A percentile compares a stretch with the other conserved stretches of the same genome.
These are phyloP conservation scores for Collybia sp. DNA, from an alignment of 768 basidiomycete genomes.

Conservation along the genomic window DNA sequence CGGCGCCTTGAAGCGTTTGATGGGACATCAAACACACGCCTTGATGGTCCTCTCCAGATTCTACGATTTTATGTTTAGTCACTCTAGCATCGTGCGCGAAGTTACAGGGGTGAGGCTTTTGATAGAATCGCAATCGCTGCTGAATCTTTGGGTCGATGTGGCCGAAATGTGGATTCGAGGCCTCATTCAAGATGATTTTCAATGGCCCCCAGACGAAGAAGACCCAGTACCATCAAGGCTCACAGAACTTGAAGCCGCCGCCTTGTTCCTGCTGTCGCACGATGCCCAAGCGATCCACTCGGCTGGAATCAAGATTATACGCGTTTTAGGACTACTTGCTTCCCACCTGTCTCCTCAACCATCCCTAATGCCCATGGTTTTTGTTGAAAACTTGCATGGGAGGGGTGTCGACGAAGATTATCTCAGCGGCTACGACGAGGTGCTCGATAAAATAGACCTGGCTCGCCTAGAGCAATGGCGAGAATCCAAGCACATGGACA, in stretches of 20 bases:
- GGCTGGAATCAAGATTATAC: slow-evolving; percentile 61
- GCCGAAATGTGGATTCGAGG: slow-evolving; percentile 65
- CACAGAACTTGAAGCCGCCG: slow-evolving; percentile 65
- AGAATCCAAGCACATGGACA: slow-evolving; percentile 47
- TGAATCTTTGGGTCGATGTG: slow-evolving; percentile 69
- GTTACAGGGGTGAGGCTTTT: slow-evolving; percentile 58
- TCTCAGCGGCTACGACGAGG: slow-evolving; percentile 60
- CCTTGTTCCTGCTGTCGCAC: slow-evolving; percentile 70
- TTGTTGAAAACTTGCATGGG: slow-evolving; percentile 53
- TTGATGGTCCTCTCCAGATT: slow-evolving; percentile 58
- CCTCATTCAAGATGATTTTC: slow-evolving; percentile 35
- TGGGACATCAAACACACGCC: slow-evolving; percentile 53
- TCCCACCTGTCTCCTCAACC: slow-evolving; percentile 32
- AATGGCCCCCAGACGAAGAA: slow-evolving; percentile 34
- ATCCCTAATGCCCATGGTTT: slow-evolving; percentile 26
- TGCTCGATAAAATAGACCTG: slow-evolving; percentile 57
- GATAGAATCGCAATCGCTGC: slow-evolving; percentile 61
- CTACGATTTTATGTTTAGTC: slow-evolving; percentile 71
- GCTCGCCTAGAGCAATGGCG: slow-evolving; percentile 66
- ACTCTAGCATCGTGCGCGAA: slow-evolving; percentile 57
- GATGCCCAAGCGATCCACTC: slow-evolving; percentile 44
- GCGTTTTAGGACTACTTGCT: slow-evolving; percentile 48
- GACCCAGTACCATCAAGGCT: slow-evolving; percentile 39
- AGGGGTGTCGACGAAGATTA: slow-evolving; percentile 39
- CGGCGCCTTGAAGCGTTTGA: slow-evolving; percentile 67